Evolutionary conservation across 768 basidiomycete species (phyloP), one percentile per base, ranked within the genome.

Genomic region (Lactarius pseudohatsudake): DNA sequence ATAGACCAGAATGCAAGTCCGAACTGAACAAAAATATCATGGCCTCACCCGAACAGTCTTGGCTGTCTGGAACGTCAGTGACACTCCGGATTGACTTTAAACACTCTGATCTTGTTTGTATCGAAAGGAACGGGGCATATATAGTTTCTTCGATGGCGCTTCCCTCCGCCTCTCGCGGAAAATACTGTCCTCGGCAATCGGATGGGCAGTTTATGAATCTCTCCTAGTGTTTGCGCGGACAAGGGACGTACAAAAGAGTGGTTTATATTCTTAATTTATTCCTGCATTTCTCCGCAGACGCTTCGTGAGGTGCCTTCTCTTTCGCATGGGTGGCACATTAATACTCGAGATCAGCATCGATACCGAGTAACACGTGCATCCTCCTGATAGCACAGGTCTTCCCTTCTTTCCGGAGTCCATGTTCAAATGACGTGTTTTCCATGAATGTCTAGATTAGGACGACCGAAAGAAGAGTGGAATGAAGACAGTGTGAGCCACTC

Each of bases 1-100:
- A 43, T 69, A 94, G 92, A 98, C 95, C 0, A 91, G 93, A 73
- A 88, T 98, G 75, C 95, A 98, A 79, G 91, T 98, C 3, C 87
- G 91, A n/a, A 83, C 82, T 1, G 90, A 89, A 70, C 83, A 85
- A 30, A 81, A 83, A 70, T 96, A 96, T 72, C 87, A 86, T 2
- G 87, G 91, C 10, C 79, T 98, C 22, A 63, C 80, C 36, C 83
- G 83, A 22, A 94, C 94, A 2, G 77, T 86, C 2, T 68, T 66
- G 8, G 85, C 89, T 2, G 86, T 95, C 59, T 89, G 87, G 84
- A 78, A 80, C 75, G 94, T 91, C 66, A 65, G 86, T 74, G 13
- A 9, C 30, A 43, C 9, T 61, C 18, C 13, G 38, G 11, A 15
- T 47, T 60, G 34, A 57, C 18, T 45, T 58, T 8, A 10, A 34